Conservation (phyloP, 495 filamentous ascomycete species). For the Penicillium daleae region DNA sequence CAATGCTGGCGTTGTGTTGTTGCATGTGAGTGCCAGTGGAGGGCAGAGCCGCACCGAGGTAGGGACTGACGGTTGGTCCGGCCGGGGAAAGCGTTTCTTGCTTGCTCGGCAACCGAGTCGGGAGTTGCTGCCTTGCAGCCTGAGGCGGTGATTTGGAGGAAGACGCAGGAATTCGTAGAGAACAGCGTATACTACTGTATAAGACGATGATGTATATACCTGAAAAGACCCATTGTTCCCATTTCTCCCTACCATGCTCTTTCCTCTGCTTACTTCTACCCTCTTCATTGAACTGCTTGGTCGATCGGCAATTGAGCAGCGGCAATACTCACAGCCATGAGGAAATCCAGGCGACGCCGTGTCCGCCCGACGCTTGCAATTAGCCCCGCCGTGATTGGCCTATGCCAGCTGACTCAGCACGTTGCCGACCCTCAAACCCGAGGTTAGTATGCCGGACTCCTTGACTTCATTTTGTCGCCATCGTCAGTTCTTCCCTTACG, state of each 20-base stretch:
- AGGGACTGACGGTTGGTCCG: neutral
- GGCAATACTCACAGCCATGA: constrained; percentile 12
- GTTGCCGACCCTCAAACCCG: constrained; percentile 46
- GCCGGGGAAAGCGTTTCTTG: constrained; percentile 8
- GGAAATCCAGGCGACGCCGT: constrained; percentile 35
- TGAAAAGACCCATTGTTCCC: no score
- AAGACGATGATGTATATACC: neutral
- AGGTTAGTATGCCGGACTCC: constrained; percentile 43
- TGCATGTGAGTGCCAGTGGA: constrained; percentile 16
- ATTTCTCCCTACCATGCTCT: neutral
- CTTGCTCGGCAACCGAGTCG: constrained; percentile 21
- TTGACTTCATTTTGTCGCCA: constrained; percentile 40
- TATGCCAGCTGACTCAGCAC: constrained; percentile 36
- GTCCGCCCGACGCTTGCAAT: constrained; percentile 55
- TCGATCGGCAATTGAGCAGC: constrained; percentile 16
- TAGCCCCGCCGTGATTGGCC: constrained; percentile 46
- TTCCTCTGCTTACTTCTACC: neutral
- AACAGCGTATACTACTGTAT: no score
- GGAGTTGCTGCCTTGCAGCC: constrained; percentile 22
- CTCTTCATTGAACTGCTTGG: neutral
- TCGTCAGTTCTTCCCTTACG: constrained; percentile 20
- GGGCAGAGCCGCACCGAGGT: constrained; percentile 12
- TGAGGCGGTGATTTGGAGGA: constrained; percentile 2
- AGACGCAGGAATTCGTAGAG: neutral
- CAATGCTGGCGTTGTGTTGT: constrained; percentile 4